Evolutionary conservation across 139 green algal species (phyloP).

Genomic region (Chlorella sp.): DNA sequence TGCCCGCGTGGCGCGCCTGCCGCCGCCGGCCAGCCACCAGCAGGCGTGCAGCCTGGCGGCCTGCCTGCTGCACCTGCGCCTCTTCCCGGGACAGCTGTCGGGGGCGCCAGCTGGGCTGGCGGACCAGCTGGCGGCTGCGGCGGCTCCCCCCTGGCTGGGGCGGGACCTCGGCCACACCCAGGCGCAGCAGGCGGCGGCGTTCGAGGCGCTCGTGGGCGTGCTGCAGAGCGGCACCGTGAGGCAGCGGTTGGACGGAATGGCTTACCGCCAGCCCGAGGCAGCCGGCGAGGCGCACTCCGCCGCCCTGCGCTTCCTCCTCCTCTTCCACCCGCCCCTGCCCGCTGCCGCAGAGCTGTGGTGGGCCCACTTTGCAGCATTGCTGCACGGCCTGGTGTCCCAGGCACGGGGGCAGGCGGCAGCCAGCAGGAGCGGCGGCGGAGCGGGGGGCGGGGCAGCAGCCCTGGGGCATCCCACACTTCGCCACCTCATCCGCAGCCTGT

Average conservation of each 20-base stretch:
- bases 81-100: not conserved
- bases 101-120: not conserved
- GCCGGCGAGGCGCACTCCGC: not conserved
- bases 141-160: not conserved
- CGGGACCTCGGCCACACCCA: not conserved
- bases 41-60: constrained; percentile 14
- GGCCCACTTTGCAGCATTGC: constrained; percentile 6
- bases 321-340: not conserved
- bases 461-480: not conserved
- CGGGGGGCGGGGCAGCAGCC: not conserved
- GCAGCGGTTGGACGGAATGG: not conserved
- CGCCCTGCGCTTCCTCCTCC: not conserved
- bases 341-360: constrained; percentile 25
- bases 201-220: constrained; percentile 12
- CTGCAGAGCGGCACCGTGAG: not conserved
- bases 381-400: not conserved
- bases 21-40: not conserved
- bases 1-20: not conserved
- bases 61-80: constrained; percentile 16
- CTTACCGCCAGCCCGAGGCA: not conserved
- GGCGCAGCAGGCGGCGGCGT: not conserved
- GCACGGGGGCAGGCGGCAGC: not conserved
- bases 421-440: too few relatives aligned
- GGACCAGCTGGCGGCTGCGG: not conserved
- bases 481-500: constrained; percentile 1